Conservation (phyloP, 495 filamentous ascomycete genomes). For the Hypoxylon rickii region DNA sequence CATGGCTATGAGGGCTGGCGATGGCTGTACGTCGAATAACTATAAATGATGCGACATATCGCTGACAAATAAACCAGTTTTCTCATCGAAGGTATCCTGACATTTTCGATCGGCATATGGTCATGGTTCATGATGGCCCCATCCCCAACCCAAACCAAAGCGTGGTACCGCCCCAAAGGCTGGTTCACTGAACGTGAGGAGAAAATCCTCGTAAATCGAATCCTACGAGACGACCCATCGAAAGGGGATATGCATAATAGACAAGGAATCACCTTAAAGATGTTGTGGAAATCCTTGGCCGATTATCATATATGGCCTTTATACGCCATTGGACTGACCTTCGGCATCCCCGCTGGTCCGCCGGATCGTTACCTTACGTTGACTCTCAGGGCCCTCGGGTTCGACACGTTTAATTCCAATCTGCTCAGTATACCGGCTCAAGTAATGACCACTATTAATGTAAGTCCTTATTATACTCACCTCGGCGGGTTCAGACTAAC, state of each 20-base stretch:
- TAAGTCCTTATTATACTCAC: slow-evolving; percentile 10
- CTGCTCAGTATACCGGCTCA: slow-evolving; percentile 65
- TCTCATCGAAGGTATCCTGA: slow-evolving; percentile 51
- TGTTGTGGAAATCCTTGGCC: slow-evolving; percentile 61
- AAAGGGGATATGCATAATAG: slow-evolving; percentile 65
- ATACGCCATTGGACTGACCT: slow-evolving; percentile 65
- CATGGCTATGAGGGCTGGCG: slow-evolving; percentile 65
- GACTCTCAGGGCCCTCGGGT: slow-evolving; percentile 62
- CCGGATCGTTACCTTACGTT: slow-evolving; percentile 65
- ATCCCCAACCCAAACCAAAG: slow-evolving; percentile 54
- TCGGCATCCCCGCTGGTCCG: slow-evolving; percentile 59
- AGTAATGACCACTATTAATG: neutral
- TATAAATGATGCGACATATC: no score
- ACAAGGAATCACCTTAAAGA: slow-evolving; percentile 61
- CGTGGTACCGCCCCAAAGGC: slow-evolving; percentile 58
- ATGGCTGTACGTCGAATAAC: no score
- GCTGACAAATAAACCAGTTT: no score
- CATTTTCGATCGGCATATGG: slow-evolving; percentile 53
- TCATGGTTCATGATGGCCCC: slow-evolving; percentile 60
- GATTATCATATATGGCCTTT: slow-evolving; percentile 78
- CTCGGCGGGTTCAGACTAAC: no score
- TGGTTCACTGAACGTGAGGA: slow-evolving; percentile 66
- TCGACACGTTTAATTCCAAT: slow-evolving; percentile 69
- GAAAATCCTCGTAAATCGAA: slow-evolving; percentile 63
- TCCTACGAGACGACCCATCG: slow-evolving; percentile 64